phyloP scores from a whole-genome alignment of 805 yeast genomes.

The Ogataea degrootiae region DNA sequence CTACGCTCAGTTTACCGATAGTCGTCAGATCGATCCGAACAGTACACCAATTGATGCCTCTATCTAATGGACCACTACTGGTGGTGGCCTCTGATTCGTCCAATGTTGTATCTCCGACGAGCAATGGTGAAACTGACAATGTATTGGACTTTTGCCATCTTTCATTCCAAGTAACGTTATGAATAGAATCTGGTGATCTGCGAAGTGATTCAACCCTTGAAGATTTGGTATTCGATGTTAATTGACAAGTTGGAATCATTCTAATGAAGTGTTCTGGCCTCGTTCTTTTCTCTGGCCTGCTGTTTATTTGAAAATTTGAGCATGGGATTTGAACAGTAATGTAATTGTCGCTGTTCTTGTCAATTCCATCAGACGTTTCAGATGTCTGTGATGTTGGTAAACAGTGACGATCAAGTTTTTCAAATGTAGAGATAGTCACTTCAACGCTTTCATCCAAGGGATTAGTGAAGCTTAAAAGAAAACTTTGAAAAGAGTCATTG shows the following conservation, averaged over 20 bases:
- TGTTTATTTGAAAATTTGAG: constrained; percentile 12
- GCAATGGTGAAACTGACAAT: too few species aligned
- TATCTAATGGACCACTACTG: constrained; percentile 13
- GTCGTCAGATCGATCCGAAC: constrained; percentile 20
- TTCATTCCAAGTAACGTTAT: constrained; percentile 5
- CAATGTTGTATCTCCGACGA: too few species aligned
- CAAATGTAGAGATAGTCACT: constrained; percentile 12
- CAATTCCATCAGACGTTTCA: too few species aligned
- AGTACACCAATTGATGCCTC: constrained; percentile 27
- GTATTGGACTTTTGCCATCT: neutral
- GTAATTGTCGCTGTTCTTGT: neutral
- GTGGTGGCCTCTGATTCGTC: constrained; percentile 2
- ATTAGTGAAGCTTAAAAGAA: constrained; percentile 15
- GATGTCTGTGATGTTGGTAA: neutral
- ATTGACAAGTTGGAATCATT: constrained; percentile 27
- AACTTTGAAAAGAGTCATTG: neutral
- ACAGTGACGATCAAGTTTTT: constrained; percentile 2
- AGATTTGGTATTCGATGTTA: constrained; percentile 23
- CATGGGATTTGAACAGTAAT: constrained; percentile 17
- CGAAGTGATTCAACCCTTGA: constrained; percentile 29
- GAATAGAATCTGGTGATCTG: constrained; percentile 11
- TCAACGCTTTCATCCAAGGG: constrained; percentile 3
- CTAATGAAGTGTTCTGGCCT: constrained; percentile 12
- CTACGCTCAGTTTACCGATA: neutral
- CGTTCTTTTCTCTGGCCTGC: constrained; percentile 7